Base-by-base conservation (phyloP, 208 protist genomes). In the Leishmania tarentolae region DNA sequence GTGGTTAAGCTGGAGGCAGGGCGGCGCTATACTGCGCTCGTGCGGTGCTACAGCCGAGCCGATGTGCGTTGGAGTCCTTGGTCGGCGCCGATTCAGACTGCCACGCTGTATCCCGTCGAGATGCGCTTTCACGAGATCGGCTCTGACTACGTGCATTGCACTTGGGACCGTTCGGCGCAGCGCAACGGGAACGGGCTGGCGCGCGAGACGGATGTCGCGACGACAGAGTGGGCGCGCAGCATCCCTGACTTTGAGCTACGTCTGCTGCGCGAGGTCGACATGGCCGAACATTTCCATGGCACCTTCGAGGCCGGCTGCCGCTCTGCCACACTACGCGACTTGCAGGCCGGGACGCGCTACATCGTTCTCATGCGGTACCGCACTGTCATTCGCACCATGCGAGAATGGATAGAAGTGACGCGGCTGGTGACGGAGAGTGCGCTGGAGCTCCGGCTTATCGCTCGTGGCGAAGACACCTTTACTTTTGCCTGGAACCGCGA, bases 291-390 rank as follows among this genome's bases (percentile, higher is more conserved):
- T 59, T 88, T 83, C 75, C 42, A 57, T 37, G 66, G 73, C 50
- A 37, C 52, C 50, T 85, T 83, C 78, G 76, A 85, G 61, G 35
- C 85, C 0, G 94, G 93, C 19, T 88, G 89, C 69, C 88, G 94
- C 37, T 83, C 88, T 5, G 82, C 94, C 75, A 97, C 92, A 0
- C 82, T 97, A 24, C 87, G 91, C 75, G 85, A 88, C 42, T 85
- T 98, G 28, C 68, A 78, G 40, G 89, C 94, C 5, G 94, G 91
- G 5, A 92, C 90, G 31, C 88, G 89, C 3, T 97, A 98, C 86
- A 89, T 97, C 79, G 92, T 97, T 2, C 82, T 97, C 79, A 86
- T 93, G 79, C 93, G 94, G 40, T 97, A 97, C 84, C 83, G 86
- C 69, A 98, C 92, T 40, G 84, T 98, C 42, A 90, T 98, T 52